A percentile compares a stretch with the other conserved stretches of the same genome.
Evolutionary conservation across 2,329 filamentous ascomycete genomes (phyloP).

Genomic region (Aspergillus tamarii): DNA sequence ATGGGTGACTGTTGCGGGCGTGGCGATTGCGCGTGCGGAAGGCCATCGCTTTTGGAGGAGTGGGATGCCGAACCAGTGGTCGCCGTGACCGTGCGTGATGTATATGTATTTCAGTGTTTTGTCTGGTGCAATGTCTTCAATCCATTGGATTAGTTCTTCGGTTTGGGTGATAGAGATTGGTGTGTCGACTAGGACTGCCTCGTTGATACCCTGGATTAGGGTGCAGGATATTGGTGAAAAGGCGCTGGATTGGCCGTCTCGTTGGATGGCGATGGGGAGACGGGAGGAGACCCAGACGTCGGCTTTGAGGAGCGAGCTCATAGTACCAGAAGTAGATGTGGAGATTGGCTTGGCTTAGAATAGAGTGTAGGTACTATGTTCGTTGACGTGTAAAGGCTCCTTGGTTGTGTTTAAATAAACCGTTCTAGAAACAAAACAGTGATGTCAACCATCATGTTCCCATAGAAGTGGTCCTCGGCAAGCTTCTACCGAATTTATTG

Average conservation of each 20-base stretch:
- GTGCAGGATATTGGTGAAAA: constrained; percentile 22
- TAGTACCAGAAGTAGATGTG: not conserved
- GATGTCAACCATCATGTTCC: not conserved
- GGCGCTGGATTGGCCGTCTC: not conserved
- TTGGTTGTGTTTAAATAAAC: not conserved
- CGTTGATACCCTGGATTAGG: constrained; percentile 28
- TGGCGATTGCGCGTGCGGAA: constrained; percentile 19
- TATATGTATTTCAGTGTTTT: constrained; percentile 41
- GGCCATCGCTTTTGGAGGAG: constrained; percentile 37
- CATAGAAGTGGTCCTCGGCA: not conserved
- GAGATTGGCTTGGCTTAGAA: not conserved
- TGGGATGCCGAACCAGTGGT: constrained; percentile 45
- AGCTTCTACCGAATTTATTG: not conserved
- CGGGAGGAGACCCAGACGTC: constrained; percentile 1
- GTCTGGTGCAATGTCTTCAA: constrained; percentile 32
- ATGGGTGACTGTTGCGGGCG: not conserved
- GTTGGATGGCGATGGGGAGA: not conserved
- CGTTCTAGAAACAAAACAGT: not conserved
- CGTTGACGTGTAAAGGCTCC: not conserved
- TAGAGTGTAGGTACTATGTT: not conserved
- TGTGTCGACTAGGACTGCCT: constrained; percentile 47
- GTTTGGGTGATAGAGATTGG: constrained; percentile 32
- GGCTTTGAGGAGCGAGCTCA: not conserved
- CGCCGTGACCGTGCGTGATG: constrained; percentile 48
- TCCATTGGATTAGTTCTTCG: constrained; percentile 39